Percentiles rank a stretch among this genome's conserved stretches.
Evolutionary conservation across 73 alveolate genomes (phyloP).

Genomic region (Tetrahymena thermophila): DNA sequence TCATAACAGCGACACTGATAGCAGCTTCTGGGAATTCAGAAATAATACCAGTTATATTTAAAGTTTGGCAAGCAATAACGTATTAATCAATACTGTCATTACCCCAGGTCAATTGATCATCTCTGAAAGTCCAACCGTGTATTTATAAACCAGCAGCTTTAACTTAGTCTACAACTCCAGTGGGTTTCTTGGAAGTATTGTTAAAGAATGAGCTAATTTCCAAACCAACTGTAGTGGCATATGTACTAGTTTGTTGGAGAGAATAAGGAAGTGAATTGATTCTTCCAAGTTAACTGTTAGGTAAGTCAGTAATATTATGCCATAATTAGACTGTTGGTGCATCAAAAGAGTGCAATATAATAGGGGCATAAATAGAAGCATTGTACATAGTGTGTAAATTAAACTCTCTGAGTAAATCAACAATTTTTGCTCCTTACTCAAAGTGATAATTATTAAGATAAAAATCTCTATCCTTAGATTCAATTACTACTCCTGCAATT

Average conservation of each 20-base stretch:
- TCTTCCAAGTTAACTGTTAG: not conserved
- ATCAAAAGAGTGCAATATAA: not conserved
- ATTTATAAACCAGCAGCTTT: not conserved
- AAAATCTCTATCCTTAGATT: constrained; percentile 31
- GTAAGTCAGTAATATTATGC: not conserved
- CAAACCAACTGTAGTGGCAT: not conserved
- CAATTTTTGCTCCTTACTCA: constrained; percentile 14
- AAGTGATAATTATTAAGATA: not conserved
- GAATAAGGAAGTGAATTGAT: not conserved
- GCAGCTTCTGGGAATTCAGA: constrained; percentile 3
- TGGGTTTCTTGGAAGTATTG: not conserved
- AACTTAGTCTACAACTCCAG: not conserved
- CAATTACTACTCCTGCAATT: constrained; percentile 33
- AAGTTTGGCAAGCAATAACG: not conserved
- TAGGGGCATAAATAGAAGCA: not conserved
- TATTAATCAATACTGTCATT: not conserved
- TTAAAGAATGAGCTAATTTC: not conserved
- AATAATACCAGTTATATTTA: not conserved
- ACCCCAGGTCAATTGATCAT: not conserved
- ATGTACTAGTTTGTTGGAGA: not conserved
- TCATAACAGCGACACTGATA: not conserved
- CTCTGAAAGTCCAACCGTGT: not conserved
- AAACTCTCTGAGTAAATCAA: constrained; percentile 4
- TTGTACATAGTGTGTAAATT: constrained; percentile 9
- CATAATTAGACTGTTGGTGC: not conserved